These are phyloP conservation scores for Linderina pennispora DNA, from an alignment of 192 early-diverging fungal species.

Conservation along the genomic window DNA sequence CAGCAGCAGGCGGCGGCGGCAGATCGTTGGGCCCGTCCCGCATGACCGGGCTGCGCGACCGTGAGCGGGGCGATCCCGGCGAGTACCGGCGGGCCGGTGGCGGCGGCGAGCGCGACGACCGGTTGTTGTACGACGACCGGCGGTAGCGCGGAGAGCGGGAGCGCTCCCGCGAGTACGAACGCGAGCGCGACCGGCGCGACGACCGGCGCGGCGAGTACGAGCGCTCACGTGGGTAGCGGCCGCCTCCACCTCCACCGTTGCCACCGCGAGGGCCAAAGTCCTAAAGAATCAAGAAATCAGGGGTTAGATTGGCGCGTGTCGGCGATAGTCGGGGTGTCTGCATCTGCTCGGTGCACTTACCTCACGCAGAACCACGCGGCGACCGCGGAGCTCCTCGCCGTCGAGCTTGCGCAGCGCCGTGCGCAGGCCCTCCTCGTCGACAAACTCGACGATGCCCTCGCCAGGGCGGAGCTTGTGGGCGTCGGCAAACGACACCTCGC, in stretches of 20 bases:
- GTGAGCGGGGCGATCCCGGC: conserved; percentile 12
- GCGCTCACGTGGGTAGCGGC: conserved; percentile 32
- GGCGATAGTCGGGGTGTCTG: too few species aligned
- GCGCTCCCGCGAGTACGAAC: conserved; percentile 42
- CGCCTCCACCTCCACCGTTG: too few species aligned
- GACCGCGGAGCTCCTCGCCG: conserved; percentile 64
- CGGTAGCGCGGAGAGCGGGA: conserved; percentile 1
- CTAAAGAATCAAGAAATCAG: too few species aligned
- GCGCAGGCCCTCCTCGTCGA: conserved; percentile 69
- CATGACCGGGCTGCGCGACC: conserved; percentile 23
- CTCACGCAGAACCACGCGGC: conserved; percentile 58
- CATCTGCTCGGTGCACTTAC: too few species aligned
- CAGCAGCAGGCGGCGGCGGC: conserved; percentile 31
- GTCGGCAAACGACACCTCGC: conserved; percentile 91
- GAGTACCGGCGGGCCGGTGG: conserved; percentile 4
- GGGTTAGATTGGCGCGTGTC: too few species aligned
- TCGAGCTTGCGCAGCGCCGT: conserved; percentile 82
- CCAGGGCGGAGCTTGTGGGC: conserved; percentile 75
- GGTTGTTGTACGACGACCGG: conserved; percentile 14
- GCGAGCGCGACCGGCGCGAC: conserved; percentile 49
- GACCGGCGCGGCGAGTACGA: conserved; percentile 39
- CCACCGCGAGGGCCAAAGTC: conserved; percentile 17
- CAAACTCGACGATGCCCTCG: conserved; percentile 91
- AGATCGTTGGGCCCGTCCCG: conserved; percentile 3
- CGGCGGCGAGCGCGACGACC: conserved; percentile 19